Evolutionary conservation across 495 filamentous ascomycete genomes (phyloP).

Genomic region (Chaetomium tenue): DNA sequence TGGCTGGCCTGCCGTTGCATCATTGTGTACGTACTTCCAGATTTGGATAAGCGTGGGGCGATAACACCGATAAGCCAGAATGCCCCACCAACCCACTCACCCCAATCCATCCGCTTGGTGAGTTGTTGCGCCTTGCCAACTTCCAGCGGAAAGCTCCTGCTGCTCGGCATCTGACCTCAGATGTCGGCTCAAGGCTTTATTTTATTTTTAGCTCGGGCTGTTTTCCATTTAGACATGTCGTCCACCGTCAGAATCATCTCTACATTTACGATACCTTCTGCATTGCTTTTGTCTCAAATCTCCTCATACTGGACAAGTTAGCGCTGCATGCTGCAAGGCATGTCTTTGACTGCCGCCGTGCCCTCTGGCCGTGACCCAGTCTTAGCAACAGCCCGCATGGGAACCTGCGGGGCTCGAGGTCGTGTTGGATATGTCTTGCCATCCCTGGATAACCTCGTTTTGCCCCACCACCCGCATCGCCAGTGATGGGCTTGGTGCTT

Average conservation of each 20-base stretch:
- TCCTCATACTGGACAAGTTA: background rate
- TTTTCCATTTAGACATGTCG: background rate
- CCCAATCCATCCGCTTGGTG: no score
- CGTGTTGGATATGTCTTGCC: background rate
- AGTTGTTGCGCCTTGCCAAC: background rate
- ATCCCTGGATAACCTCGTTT: no score
- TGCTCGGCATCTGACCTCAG: slow-evolving; percentile 4
- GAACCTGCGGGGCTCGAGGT: background rate
- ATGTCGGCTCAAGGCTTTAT: no score
- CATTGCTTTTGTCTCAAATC: background rate
- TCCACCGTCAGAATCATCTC: no score
- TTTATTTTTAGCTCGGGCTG: slow-evolving; percentile 14
- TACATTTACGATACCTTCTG: background rate
- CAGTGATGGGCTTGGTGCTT: no score
- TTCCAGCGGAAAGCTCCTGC: background rate
- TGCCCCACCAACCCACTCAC: background rate
- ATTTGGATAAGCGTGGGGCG: background rate
- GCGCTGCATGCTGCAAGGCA: background rate
- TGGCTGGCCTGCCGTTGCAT: background rate
- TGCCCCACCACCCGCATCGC: no score
- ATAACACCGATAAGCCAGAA: background rate
- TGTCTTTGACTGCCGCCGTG: background rate
- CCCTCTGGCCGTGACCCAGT: no score
- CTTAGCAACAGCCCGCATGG: background rate
- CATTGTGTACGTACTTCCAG: slow-evolving; percentile 6